Conservation (phyloP, 2,329 filamentous ascomycete genomes). For the Xylariaceae sp. region DNA sequence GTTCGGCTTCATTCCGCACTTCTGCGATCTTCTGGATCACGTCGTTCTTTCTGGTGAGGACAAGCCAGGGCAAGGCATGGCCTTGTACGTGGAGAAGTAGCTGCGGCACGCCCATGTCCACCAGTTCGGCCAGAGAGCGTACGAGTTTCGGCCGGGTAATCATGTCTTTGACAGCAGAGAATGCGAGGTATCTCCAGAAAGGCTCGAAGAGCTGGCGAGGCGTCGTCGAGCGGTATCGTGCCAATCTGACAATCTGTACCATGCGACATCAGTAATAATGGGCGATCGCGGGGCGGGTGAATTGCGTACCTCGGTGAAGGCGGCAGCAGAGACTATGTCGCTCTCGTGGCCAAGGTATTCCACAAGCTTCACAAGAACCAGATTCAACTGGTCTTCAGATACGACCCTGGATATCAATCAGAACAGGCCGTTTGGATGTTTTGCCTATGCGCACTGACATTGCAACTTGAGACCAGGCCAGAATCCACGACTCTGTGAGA, state of each 20-base stretch:
- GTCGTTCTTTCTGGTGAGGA: conserved; percentile 69
- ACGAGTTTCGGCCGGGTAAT: conserved; percentile 73
- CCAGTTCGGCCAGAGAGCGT: conserved; percentile 70
- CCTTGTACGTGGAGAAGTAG: conserved; percentile 70
- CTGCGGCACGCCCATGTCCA: conserved; percentile 66
- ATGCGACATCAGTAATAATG: conserved; percentile 1
- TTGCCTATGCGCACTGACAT: conserved; percentile 35
- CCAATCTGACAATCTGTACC: conserved; percentile 56
- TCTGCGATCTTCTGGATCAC: conserved; percentile 75
- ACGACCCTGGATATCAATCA: conserved; percentile 44
- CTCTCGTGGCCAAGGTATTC: conserved; percentile 84
- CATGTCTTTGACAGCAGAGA: conserved; percentile 76
- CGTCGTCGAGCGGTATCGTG: conserved; percentile 54
- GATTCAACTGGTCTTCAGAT: conserved; percentile 74
- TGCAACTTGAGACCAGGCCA: conserved; percentile 81
- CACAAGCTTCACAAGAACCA: conserved; percentile 74
- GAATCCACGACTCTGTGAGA: conserved; percentile 74
- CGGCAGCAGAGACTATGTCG: conserved; percentile 67
- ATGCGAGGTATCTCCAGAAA: conserved; percentile 82
- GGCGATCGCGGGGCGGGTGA: not conserved
- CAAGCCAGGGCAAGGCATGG: conserved; percentile 78
- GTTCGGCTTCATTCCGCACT: conserved; percentile 62
- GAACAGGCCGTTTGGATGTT: not conserved
- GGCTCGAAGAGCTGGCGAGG: conserved; percentile 68
- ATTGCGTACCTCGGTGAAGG: conserved; percentile 65